Percentiles rank a stretch among this genome's conserved stretches.
Conservation (phyloP, 169 alveolate species). For the Plasmodium cynomolgi region DNA sequence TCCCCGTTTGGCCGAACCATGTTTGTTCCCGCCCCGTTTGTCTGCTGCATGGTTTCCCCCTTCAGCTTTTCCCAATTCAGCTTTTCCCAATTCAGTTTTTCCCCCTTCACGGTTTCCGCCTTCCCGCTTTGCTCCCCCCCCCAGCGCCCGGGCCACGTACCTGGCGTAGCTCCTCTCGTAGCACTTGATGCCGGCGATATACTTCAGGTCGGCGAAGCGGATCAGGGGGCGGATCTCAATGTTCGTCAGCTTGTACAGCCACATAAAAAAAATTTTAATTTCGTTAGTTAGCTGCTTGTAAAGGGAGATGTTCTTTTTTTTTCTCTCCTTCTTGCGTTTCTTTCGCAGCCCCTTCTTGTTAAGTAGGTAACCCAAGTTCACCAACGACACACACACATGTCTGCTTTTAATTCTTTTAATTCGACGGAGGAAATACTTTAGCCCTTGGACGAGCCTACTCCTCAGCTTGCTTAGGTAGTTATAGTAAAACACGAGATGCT, state of each 20-base stretch:
- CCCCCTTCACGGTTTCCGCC: neutral
- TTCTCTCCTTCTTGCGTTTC: conserved; percentile 14
- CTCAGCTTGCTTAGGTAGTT: conserved; percentile 49
- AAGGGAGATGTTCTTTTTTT: conserved; percentile 31
- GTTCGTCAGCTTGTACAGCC: conserved; percentile 61
- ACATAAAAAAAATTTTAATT: conserved; percentile 57
- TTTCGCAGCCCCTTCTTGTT: conserved; percentile 14
- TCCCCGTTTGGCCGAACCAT: neutral
- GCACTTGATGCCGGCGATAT: conserved; percentile 12
- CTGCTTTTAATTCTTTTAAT: conserved; percentile 32
- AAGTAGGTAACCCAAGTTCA: conserved; percentile 13
- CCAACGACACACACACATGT: conserved; percentile 4
- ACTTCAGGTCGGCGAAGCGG: conserved; percentile 44
- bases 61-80: neutral
- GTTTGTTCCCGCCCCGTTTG: neutral
- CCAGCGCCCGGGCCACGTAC: neutral
- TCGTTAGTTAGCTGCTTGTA: conserved; percentile 61
- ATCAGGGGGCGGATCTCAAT: conserved; percentile 66
- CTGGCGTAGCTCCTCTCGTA: conserved; percentile 36
- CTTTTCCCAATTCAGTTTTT: neutral
- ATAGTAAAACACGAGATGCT: conserved; percentile 44
- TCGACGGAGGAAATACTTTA: conserved; percentile 24
- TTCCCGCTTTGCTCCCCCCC: neutral
- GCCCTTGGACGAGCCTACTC: conserved; percentile 43
- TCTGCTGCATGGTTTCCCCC: neutral